Evolutionary conservation across 352 stramenopile species (phyloP).

Genomic region (Phytophthora boehmeriae): DNA sequence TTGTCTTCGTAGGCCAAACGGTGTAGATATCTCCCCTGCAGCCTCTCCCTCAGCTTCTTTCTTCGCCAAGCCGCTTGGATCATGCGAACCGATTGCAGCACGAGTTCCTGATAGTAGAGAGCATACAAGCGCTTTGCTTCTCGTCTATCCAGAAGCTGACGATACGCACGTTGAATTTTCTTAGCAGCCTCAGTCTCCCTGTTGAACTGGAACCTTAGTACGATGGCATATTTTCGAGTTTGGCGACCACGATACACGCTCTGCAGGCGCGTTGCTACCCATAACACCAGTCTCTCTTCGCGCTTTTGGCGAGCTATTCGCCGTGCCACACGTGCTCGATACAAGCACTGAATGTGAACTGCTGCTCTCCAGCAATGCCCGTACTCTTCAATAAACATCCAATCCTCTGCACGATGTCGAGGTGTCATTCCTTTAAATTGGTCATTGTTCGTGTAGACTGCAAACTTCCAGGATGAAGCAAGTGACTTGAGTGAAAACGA

Average conservation of each 20-base stretch:
- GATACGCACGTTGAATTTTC: constrained; percentile 58
- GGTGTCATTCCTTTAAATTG: constrained; percentile 84
- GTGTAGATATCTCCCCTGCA: constrained; percentile 28
- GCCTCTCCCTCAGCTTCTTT: constrained; percentile 40
- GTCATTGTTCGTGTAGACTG: constrained; percentile 36
- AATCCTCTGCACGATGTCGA: constrained; percentile 75
- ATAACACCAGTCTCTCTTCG: constrained; percentile 54
- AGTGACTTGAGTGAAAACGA: constrained; percentile 65
- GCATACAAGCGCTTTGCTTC: constrained; percentile 24
- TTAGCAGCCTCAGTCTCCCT: constrained; percentile 66
- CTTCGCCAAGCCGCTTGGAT: constrained; percentile 57
- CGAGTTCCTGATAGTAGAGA: constrained; percentile 18
- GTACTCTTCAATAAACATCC: constrained; percentile 88
- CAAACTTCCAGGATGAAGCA: constrained; percentile 66
- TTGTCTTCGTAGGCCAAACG: constrained; percentile 29
- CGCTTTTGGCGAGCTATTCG: constrained; percentile 44
- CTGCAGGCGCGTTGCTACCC: constrained; percentile 65
- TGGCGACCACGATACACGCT: constrained; percentile 68
- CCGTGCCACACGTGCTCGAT: constrained; percentile 57
- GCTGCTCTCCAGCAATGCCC: constrained; percentile 72
- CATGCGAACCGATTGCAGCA: constrained; percentile 30
- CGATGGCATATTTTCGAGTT: constrained; percentile 48
- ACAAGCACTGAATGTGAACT: constrained; percentile 72
- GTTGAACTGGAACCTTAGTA: constrained; percentile 51
- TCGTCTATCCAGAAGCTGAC: constrained; percentile 13